Evolutionary conservation across 306 rosid genomes (phyloP).

Genomic region (Trifolium pratense): DNA sequence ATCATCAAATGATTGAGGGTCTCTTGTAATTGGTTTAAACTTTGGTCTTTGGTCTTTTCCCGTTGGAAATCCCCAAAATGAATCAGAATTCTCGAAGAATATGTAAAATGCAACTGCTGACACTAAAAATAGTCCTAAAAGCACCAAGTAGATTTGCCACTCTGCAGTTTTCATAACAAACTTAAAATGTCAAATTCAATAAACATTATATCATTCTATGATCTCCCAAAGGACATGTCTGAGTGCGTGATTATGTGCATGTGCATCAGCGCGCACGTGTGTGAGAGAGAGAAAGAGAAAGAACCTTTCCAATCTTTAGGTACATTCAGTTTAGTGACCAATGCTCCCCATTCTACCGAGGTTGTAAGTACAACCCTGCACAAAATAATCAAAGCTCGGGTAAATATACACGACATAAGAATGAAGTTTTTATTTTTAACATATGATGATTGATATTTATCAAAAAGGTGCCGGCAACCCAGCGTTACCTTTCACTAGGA

Average conservation of each 20-base stretch:
- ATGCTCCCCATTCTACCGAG: slow-evolving; percentile 86
- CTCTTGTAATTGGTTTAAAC: slow-evolving; percentile 52
- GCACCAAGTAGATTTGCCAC: slow-evolving; percentile 95
- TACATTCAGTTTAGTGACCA: slow-evolving; percentile 83
- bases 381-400: not conserved
- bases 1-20: slow-evolving; percentile 66
- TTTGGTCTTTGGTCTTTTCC: slow-evolving; percentile 66
- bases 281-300: slow-evolving; percentile 27
- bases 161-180: slow-evolving; percentile 67
- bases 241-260: not conserved
- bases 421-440: not conserved
- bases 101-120: slow-evolving; percentile 78
- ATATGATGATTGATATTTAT: slow-evolving; percentile 7
- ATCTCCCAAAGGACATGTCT: not conserved
- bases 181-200: slow-evolving; percentile 16
- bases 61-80: slow-evolving; percentile 87
- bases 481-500: slow-evolving; percentile 80
- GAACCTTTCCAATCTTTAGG: slow-evolving; percentile 98
- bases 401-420: slow-evolving; percentile 35
- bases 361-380: slow-evolving; percentile 82
- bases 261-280: too few species aligned
- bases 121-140: slow-evolving; percentile 71
- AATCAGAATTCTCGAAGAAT: slow-evolving; percentile 85
- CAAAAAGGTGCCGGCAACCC: not conserved
- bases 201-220: not conserved